Base-by-base conservation (phyloP, 148 eudicot genomes). In the Spergularia bocconei region DNA sequence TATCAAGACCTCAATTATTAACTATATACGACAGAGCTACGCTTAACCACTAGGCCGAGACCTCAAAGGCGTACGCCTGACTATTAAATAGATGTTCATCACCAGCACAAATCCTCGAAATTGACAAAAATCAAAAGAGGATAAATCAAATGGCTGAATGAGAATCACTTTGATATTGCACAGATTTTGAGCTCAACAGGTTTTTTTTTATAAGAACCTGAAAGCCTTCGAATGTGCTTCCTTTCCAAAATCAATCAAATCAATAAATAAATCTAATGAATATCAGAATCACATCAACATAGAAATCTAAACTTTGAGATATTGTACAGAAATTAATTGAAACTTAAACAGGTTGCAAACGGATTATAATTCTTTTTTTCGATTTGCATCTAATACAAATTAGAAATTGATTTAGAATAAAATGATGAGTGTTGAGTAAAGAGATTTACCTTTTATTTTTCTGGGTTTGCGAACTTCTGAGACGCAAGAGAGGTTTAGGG, bases 181-280 rank as follows among this genome's bases (percentile, higher is more conserved):
- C 87, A 84, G 52, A 36, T 75, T 54, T 81, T 84, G 84, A 84
- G 87, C 87, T 82, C 80, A 48, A 66, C 87, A 82, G 77, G 81
- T 33, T 54, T 57, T 23, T 1, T 44, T 6, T 9, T 6, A 36
- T 60, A 20, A 9, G 6, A 48, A 76, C 82, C 80, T 66, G 82
- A 47, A 81, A 75, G 74, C 80, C 84, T 81, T 81, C 84, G 84
- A 81, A 50, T 36, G 83, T 80, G 83, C 86, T 77, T 72, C 69
- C 16, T 12, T 19, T 48, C n/a, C 66, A 23, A 71, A 15, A 64
- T 7, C 44, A 69, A 59, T 77, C 68, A 69, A 19, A 25, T 21
- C 68, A 67, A 48, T 4, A 29, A 15, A 61, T 61, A 14, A 25
- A 14, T n/a, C 41, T 19, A 41, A 41, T 2, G 7, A n/a, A 2